Percentiles rank a stretch among this genome's conserved stretches.
Evolutionary conservation across 352 stramenopile genomes (phyloP).

Genomic region (Globisporangium recalcitrans): DNA sequence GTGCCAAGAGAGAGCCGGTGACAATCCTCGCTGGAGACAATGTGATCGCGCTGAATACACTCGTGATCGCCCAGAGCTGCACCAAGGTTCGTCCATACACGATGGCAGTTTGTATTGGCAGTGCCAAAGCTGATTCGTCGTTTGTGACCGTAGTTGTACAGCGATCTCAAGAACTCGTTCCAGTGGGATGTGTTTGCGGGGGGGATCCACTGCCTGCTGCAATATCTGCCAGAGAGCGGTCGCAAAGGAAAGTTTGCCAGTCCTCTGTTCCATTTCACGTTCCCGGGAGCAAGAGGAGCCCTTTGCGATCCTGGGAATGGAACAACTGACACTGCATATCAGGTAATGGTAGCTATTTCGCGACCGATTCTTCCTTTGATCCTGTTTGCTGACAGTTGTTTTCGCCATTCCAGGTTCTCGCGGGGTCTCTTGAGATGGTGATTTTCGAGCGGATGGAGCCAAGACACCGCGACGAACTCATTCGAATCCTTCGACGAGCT

Average conservation of each 20-base stretch:
- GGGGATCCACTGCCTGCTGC: slow-evolving; percentile 75
- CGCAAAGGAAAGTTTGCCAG: slow-evolving; percentile 61
- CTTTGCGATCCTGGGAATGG: slow-evolving; percentile 68
- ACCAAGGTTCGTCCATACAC: slow-evolving; percentile 24
- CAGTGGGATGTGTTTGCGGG: slow-evolving; percentile 82
- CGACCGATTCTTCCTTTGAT: too few relatives aligned
- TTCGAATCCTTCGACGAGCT: slow-evolving; percentile 47
- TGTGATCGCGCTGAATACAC: slow-evolving; percentile 68
- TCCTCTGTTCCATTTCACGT: slow-evolving; percentile 73
- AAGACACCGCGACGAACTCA: slow-evolving; percentile 52
- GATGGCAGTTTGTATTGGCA: neutral
- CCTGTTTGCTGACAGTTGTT: neutral
- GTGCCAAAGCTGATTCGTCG: slow-evolving; percentile 4
- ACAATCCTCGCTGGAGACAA: slow-evolving; percentile 64
- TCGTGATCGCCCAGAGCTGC: slow-evolving; percentile 67
- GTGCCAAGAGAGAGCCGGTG: slow-evolving; percentile 62
- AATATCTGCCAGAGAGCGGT: slow-evolving; percentile 66
- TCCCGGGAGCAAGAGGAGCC: slow-evolving; percentile 56
- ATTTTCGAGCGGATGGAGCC: slow-evolving; percentile 79
- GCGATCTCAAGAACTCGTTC: slow-evolving; percentile 78
- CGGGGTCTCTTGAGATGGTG: slow-evolving; percentile 74
- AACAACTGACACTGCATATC: slow-evolving; percentile 75
- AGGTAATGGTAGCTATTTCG: slow-evolving; percentile 25
- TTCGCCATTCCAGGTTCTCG: slow-evolving; percentile 36
- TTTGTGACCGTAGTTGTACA: slow-evolving; percentile 44